A percentile compares a stretch with the other conserved stretches of the same genome.
Conservation (phyloP, 1,284 basidiomycete genomes). For the Cutaneotrichosporon mucoides region DNA sequence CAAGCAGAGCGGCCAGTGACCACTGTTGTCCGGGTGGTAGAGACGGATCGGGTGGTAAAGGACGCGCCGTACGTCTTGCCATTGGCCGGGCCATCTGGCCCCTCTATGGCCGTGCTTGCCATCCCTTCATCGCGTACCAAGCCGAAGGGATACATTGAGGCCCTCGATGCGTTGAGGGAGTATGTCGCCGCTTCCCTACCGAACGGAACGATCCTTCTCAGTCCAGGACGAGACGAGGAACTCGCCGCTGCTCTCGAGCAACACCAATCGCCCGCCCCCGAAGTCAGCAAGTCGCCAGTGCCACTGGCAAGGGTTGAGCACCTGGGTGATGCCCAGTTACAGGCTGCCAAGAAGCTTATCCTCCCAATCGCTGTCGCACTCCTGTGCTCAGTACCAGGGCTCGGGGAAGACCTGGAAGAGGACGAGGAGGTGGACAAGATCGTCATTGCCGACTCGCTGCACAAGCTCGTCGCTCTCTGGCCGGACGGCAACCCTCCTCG, state of each 20-base stretch:
- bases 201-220: conserved; percentile 11
- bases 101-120: conserved; percentile 10
- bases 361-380: conserved; percentile 32
- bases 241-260: conserved; percentile 9
- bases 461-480: conserved; percentile 40
- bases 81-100: not conserved
- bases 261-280: not conserved
- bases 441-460: conserved; percentile 30
- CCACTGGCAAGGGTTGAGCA: not conserved
- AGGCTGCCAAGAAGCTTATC: conserved; percentile 21
- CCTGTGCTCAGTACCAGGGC: conserved; percentile 17
- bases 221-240: conserved; percentile 16
- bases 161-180: conserved; percentile 16
- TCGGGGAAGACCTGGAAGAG: not conserved
- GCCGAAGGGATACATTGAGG: conserved; percentile 21
- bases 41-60: conserved; percentile 24
- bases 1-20: not conserved
- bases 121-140: conserved; percentile 26
- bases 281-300: too few relatives aligned
- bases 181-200: not conserved
- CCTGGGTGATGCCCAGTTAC: not conserved
- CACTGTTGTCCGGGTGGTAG: conserved; percentile 18
- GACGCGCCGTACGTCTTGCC: conserved; percentile 12
- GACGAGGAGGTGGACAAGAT: conserved; percentile 23
- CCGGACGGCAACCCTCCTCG: conserved; percentile 47